A percentile compares a stretch with the other conserved stretches of the same genome.
Evolutionary conservation across 352 stramenopile genomes (phyloP).

Genomic region (Blastocystis sp.): DNA sequence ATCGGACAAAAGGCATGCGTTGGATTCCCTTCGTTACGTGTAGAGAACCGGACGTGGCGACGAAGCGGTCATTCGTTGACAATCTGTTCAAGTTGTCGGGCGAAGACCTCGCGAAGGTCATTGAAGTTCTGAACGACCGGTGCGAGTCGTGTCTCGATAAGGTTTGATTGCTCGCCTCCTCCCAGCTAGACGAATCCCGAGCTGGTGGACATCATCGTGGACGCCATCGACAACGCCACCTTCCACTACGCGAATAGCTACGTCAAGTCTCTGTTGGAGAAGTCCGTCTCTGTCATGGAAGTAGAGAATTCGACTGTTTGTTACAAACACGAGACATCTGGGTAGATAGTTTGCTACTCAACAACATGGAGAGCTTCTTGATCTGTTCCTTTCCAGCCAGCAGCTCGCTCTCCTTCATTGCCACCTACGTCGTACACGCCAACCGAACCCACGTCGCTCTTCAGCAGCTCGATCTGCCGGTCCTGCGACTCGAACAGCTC

Average conservation of each 20-base stretch:
- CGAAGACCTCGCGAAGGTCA: slow-evolving; percentile 69
- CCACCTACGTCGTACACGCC: neutral
- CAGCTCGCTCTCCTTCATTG: slow-evolving; percentile 46
- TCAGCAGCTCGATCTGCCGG: slow-evolving; percentile 49
- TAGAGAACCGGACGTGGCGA: slow-evolving; percentile 69
- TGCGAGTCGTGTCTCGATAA: slow-evolving; percentile 74
- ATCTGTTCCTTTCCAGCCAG: slow-evolving; percentile 52
- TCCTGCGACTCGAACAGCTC: slow-evolving; percentile 50
- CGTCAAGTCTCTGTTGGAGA: slow-evolving; percentile 60
- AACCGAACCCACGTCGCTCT: neutral
- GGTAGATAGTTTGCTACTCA: slow-evolving; percentile 17
- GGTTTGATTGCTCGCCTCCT: slow-evolving; percentile 56
- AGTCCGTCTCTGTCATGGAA: slow-evolving; percentile 65
- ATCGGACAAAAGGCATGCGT: neutral
- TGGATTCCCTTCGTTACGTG: neutral
- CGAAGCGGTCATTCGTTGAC: slow-evolving; percentile 74
- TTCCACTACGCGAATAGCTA: slow-evolving; percentile 74
- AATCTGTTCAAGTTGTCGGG: slow-evolving; percentile 75
- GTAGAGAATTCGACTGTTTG: slow-evolving; percentile 12
- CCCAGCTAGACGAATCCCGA: slow-evolving; percentile 66
- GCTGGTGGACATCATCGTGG: slow-evolving; percentile 75
- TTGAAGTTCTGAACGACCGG: slow-evolving; percentile 72
- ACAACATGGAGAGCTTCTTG: slow-evolving; percentile 26
- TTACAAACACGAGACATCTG: slow-evolving; percentile 15
- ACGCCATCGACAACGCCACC: slow-evolving; percentile 74